Base-by-base conservation (phyloP, 2,329 filamentous ascomycete genomes). In the Daldinia eschscholtzii region DNA sequence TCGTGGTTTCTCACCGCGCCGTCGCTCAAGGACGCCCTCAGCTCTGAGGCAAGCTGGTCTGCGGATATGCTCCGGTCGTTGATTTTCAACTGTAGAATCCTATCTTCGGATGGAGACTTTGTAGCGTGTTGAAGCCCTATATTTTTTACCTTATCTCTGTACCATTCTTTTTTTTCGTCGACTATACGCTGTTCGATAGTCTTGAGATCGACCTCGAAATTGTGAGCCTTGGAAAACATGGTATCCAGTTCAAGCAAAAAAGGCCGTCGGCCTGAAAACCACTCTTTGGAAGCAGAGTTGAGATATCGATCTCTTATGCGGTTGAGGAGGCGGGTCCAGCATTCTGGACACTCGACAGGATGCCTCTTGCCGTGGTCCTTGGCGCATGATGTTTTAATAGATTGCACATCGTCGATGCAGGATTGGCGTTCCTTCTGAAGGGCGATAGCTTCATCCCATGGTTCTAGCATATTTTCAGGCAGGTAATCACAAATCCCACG, bases 91-190 rank as follows among this genome's bases (percentile, higher is more conserved):
- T 78, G 76, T 9, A 79, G 57, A 28, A 64, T 41, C 41, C 72
- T 72, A 37, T 74, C 74, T 60, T 78, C 70, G 2, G 69, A 42
- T 23, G 72, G 68, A 15, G 75, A 73, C 46, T 72, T 74, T 35
- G 73, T 64, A 0, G 75, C 75, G n/a, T 69, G 61, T n/a, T 73
- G 73, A 7, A 79, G 70, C 9, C 73, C 70, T 7, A 79, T 55
- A 33, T 69, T 75, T 48, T 72, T 73, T 50, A 74, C 66, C 64
- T 72, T 78, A 61, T 75, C 83, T 61, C 83, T 81, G 64, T 87
- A 86, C 86, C 87, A 88, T 10, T 81, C 81, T 67, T 82, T 81
- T 73, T 86, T 86, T 74, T 88, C 86, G 30, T 81, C 81, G 9
- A 80, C 79, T 72, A 89, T 83, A 66, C 83, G 82, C 23, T 81